A percentile compares a stretch with the other conserved stretches of the same genome.
Evolutionary conservation across 352 stramenopile genomes (phyloP).

Genomic region (Pythium biforme): DNA sequence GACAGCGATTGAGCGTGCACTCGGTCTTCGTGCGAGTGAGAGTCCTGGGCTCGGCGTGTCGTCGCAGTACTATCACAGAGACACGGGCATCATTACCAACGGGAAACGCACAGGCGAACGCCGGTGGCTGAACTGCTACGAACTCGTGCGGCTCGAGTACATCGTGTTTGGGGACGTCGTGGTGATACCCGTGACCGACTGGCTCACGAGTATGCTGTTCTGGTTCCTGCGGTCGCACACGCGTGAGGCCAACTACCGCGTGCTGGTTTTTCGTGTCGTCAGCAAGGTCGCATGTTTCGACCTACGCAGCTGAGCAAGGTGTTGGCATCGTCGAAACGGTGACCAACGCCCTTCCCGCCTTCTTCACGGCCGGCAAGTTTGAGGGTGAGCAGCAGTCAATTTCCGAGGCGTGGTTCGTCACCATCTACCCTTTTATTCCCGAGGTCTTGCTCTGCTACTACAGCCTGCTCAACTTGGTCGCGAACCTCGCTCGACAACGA

Average conservation of each 20-base stretch:
- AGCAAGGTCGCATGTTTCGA: slow-evolving; percentile 36
- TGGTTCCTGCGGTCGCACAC: not conserved
- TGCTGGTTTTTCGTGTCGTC: slow-evolving; percentile 12
- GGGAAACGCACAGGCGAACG: not conserved
- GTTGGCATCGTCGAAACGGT: slow-evolving; percentile 22
- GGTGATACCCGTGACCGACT: slow-evolving; percentile 15
- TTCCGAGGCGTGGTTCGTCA: slow-evolving; percentile 45
- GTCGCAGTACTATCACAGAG: not conserved
- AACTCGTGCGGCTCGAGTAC: slow-evolving; percentile 23
- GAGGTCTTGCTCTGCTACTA: slow-evolving; percentile 48
- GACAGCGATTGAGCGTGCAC: slow-evolving; percentile 3
- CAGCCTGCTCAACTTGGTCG: slow-evolving; percentile 48
- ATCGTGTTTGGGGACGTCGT: slow-evolving; percentile 14
- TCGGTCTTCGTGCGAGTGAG: slow-evolving; percentile 10
- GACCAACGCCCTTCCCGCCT: slow-evolving; percentile 38
- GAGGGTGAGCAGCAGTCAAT: slow-evolving; percentile 42
- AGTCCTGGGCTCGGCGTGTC: slow-evolving; percentile 5
- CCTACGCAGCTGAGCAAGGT: slow-evolving; percentile 38
- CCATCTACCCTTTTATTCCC: slow-evolving; percentile 41
- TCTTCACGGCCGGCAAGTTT: slow-evolving; percentile 45
- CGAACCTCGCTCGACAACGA: slow-evolving; percentile 35
- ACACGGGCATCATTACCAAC: not conserved
- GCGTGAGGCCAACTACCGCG: slow-evolving; percentile 6
- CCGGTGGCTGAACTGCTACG: slow-evolving; percentile 3
- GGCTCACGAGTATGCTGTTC: slow-evolving; percentile 23